phyloP scores from a whole-genome alignment of 352 stramenopile genomes.

The Globisporangium nagaii region DNA sequence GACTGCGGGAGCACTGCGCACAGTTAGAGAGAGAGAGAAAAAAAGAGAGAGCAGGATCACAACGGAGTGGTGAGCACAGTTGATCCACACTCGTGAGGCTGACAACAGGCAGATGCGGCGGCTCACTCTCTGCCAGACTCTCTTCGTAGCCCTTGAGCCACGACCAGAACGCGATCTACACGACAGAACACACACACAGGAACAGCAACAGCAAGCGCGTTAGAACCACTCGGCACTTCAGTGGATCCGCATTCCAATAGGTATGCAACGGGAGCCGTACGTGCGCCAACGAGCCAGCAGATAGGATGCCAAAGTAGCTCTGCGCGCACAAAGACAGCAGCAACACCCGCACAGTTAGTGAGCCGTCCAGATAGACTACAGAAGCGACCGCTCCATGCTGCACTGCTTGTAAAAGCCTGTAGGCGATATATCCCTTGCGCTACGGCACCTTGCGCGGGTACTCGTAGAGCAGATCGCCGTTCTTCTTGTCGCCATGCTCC shows the following conservation, averaged over 20 bases:
- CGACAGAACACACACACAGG: not conserved
- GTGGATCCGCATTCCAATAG: not conserved
- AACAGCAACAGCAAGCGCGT: not conserved
- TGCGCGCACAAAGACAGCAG: slow-evolving; percentile 9
- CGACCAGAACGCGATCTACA: slow-evolving; percentile 83
- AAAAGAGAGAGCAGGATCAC: not conserved
- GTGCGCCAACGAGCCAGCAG: slow-evolving; percentile 69
- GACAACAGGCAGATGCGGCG: too few species aligned
- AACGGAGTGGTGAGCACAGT: too few species aligned
- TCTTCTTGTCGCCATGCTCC: slow-evolving; percentile 38
- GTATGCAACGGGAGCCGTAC: slow-evolving; percentile 20
- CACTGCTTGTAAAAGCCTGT: too few species aligned
- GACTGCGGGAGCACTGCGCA: slow-evolving; percentile 58
- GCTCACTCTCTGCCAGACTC: slow-evolving; percentile 74
- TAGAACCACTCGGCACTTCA: too few species aligned
- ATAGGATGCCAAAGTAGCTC: slow-evolving; percentile 80
- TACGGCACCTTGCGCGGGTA: slow-evolving; percentile 78
- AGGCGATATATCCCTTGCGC: too few species aligned
- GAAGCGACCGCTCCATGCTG: too few species aligned
- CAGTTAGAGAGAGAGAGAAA: not conserved
- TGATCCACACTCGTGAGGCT: too few species aligned
- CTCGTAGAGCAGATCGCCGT: slow-evolving; percentile 78
- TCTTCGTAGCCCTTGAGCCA: slow-evolving; percentile 87
- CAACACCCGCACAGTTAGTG: not conserved
- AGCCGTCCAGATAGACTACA: not conserved